Base-by-base conservation (phyloP, 176 grass and related monocot species). In the Phyllostachys edulis region DNA sequence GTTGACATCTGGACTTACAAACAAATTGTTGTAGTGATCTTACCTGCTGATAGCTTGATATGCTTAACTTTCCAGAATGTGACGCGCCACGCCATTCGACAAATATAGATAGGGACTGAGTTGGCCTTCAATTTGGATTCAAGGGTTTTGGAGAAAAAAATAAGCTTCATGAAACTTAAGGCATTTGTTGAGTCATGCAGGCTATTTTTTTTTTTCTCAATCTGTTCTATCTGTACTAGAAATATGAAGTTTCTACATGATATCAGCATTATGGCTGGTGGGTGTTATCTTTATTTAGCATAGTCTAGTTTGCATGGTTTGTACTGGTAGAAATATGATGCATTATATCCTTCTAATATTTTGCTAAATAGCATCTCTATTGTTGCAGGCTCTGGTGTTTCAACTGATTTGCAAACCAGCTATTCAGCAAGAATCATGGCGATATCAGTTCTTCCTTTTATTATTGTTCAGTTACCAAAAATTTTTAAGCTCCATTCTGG, bases 401-500 rank as follows among this genome's bases (percentile, higher is more conserved):
- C 93, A 61, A 94, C 93, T 37, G 96, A 99, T 76, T 38, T 85
- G 69, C 85, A 85, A 77, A 99, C 96, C 39, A 96, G 91, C 77
- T 88, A 90, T 79, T 91, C 96, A 36, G 89, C 96, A 81, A 88
- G 91, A 73, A 99, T 99, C 18, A 96, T 99, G 96, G 70, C 44
- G 4, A 59, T 99, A 89, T 99, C 96, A 75, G 44, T 99, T 62
- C 40, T 96, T 51, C 96, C 96, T 12, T 99, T 99, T 78, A 85
- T 99, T 17, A 82, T 99, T 85, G 94, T 96, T 67, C 93, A 99
- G 72, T 75, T 99, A 49, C 96, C 93, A 1, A 69, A 78, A 85
- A 71, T 94, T 87, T 87, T 99, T 78, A 90, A 87, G 77, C 88
- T 96, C 62, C 65, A 84, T n/a, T 96, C 93, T 55, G 85, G 87